Conservation (phyloP, 495 filamentous ascomycete species). For the Aspergillus biplanus region DNA sequence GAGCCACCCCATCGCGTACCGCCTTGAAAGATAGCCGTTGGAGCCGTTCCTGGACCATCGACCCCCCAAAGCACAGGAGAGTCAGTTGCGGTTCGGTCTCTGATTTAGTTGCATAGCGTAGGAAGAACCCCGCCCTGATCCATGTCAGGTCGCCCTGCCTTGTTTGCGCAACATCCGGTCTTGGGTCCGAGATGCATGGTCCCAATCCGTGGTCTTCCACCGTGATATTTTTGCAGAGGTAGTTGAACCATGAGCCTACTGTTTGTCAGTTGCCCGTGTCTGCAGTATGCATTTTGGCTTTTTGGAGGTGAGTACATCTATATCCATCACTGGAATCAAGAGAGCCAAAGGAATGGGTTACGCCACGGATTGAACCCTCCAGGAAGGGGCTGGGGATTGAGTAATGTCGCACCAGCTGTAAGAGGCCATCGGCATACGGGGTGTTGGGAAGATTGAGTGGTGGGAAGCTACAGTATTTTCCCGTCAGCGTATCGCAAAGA, state of each 20-base stretch:
- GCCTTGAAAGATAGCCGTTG: not conserved
- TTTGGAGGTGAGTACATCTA: not conserved
- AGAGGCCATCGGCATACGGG: not conserved
- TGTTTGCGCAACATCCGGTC: not conserved
- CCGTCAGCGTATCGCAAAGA: not conserved
- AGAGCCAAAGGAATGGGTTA: conserved; percentile 8
- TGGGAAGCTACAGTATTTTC: not conserved
- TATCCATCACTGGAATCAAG: not conserved
- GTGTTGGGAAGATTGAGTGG: not conserved
- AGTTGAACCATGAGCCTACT: conserved; percentile 4
- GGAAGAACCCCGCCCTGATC: conserved; percentile 1
- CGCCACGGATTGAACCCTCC: not conserved
- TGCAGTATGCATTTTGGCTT: not conserved
- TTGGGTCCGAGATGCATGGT: not conserved
- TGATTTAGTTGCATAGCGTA: not conserved
- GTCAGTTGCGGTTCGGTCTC: not conserved
- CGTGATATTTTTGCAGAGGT: conserved; percentile 13
- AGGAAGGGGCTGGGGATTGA: conserved; percentile 1
- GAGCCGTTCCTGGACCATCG: not conserved
- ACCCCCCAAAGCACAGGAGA: not conserved
- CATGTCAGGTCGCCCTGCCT: not conserved
- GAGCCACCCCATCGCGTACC: not conserved
- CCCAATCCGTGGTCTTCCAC: not conserved
- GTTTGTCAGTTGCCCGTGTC: not conserved
- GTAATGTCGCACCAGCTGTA: not conserved